Evolutionary conservation across 169 alveolate genomes (phyloP), one percentile per base, ranked within the genome.

Genomic region (Eimeria necatrix): DNA sequence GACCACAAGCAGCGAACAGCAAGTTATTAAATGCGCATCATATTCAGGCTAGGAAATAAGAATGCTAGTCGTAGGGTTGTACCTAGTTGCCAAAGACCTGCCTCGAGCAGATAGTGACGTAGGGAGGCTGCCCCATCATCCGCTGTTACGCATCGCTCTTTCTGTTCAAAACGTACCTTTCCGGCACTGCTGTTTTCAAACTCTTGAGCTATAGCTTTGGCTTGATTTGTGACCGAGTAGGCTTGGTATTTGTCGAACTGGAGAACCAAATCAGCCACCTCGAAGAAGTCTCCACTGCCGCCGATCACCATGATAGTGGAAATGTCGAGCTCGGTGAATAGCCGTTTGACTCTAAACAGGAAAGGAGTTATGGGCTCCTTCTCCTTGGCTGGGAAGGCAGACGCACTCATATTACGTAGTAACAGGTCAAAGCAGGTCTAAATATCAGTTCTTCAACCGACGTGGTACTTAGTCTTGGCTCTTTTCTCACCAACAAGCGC

Each of bases 321-420:
- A 9, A 85, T 76, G 8, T 60, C 70, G 53, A 49, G 52, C 49
- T 94, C 91, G 1, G 48, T 46, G 49, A 48, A 60, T 64, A 90
- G 94, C 60, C 94, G 95, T 6, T 89, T 61, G 52, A 96, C 95
- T 48, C 89, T 83, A 73, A 71, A 76, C 10, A 96, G 26, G 74
- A 96, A 96, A 16, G 97, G 96, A n/a, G 96, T 92, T 87, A 96
- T 96, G 32, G 97, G 97, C 81, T 96, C 97, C 94, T 94, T 94
- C 59, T 94, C 96, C 56, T 83, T 73, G 7, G 95, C 95, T 91
- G 95, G 10, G 12, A 51, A 16, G 9, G 49, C 89, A 52, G 4
- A 80, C n/a, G 49, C 22, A 46, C 20, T 14, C 85, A 12, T 16
- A 71, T 71, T 18, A 26, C 2, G 24, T 24, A 71, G 24, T 60